These are phyloP conservation scores for Hondaea fermentalgiana DNA, from an alignment of 108 stramenopile genomes.

Conservation along the genomic window DNA sequence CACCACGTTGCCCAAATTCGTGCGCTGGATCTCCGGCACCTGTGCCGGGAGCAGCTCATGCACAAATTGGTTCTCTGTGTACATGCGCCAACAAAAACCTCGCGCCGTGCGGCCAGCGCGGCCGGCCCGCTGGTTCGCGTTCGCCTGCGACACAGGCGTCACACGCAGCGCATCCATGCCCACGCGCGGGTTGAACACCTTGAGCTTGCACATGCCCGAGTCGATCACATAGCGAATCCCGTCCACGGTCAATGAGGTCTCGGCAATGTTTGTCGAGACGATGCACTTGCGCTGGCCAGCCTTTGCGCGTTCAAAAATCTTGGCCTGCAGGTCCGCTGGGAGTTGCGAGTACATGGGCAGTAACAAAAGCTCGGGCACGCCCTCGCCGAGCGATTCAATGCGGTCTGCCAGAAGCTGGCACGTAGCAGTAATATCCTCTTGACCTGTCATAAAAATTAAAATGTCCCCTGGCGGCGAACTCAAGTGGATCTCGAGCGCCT, in stretches of 20 bases:
- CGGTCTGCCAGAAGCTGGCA: slow-evolving; percentile 15
- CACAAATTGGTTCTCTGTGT: slow-evolving; percentile 85
- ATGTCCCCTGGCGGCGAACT: slow-evolving; percentile 93
- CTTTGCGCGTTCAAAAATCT: slow-evolving; percentile 88
- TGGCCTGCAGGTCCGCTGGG: slow-evolving; percentile 92
- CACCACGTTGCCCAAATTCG: slow-evolving; percentile 96
- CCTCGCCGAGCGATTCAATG: not conserved
- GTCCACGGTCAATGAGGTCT: slow-evolving; percentile 95
- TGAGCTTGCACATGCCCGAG: slow-evolving; percentile 91
- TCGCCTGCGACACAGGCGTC: slow-evolving; percentile 88
- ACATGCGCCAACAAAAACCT: slow-evolving; percentile 91
- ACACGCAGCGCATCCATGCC: slow-evolving; percentile 98
- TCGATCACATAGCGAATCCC: slow-evolving; percentile 89
- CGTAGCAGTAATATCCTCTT: slow-evolving; percentile 93
- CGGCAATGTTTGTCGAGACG: slow-evolving; percentile 97
- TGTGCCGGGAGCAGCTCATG: slow-evolving; percentile 85
- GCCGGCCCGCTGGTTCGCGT: slow-evolving; percentile 92
- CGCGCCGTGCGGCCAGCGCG: slow-evolving; percentile 91
- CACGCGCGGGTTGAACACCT: slow-evolving; percentile 98
- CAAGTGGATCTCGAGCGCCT: slow-evolving; percentile 92
- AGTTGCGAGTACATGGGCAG: slow-evolving; percentile 97
- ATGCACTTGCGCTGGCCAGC: slow-evolving; percentile 84
- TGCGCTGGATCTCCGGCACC: slow-evolving; percentile 97
- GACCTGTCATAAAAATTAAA: slow-evolving; percentile 98
- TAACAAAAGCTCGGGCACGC: slow-evolving; percentile 54